Evolutionary conservation across 768 basidiomycete genomes (phyloP).

Genomic region (Favolaschia claudopus): DNA sequence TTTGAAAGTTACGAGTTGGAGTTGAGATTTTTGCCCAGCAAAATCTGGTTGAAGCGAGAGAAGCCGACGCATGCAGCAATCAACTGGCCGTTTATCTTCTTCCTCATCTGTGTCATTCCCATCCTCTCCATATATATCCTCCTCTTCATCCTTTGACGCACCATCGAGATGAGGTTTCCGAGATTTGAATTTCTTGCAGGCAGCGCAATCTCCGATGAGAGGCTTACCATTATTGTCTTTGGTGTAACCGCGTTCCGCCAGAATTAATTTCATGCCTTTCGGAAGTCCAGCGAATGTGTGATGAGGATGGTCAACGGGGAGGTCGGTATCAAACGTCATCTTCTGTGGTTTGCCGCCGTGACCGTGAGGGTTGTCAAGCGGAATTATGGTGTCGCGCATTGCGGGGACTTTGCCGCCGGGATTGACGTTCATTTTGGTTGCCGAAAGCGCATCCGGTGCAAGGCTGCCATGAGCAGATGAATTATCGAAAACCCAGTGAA

Average conservation of each 20-base stretch:
- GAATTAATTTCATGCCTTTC: constrained; percentile 25
- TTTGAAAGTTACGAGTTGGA: constrained; percentile 14
- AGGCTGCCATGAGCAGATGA: constrained; percentile 23
- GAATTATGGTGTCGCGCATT: constrained; percentile 28
- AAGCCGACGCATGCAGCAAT: constrained; percentile 28
- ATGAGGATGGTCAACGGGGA: constrained; percentile 20
- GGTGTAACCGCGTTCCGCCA: constrained; percentile 25
- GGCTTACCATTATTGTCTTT: not conserved
- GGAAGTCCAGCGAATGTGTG: constrained; percentile 21
- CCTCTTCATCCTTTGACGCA: not conserved
- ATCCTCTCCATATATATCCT: not conserved
- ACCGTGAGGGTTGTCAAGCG: constrained; percentile 15
- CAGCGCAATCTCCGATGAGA: constrained; percentile 11
- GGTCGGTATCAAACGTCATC: constrained; percentile 2
- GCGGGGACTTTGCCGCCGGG: constrained; percentile 25
- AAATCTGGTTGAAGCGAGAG: constrained; percentile 24
- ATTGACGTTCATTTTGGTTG: constrained; percentile 27
- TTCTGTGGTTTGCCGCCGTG: constrained; percentile 4
- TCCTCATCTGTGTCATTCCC: constrained; percentile 18
- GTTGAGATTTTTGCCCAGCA: constrained; percentile 18
- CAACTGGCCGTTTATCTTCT: constrained; percentile 11
- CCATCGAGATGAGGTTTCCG: constrained; percentile 7
- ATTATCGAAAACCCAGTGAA: constrained; percentile 28
- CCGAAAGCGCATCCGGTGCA: constrained; percentile 16
- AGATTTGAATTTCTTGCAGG: constrained; percentile 6